Evolutionary conservation across 192 early-diverging fungal genomes (phyloP).

Genomic region (Geranomyces michiganensis): DNA sequence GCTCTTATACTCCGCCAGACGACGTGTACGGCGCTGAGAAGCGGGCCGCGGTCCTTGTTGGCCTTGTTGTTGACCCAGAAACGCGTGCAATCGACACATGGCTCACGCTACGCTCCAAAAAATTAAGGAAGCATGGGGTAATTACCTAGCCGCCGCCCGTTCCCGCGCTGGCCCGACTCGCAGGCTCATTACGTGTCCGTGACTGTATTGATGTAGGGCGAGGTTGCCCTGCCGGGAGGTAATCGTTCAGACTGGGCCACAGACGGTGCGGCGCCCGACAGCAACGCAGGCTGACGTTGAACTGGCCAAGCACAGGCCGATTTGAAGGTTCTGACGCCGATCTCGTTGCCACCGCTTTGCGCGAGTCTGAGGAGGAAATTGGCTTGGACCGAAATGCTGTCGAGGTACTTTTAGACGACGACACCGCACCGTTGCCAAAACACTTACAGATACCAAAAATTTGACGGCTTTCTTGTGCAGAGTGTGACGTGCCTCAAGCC

Average conservation of each 20-base stretch:
- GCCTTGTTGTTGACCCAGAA: conserved; percentile 23
- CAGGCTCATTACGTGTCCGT: no score
- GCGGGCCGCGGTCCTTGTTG: conserved; percentile 40
- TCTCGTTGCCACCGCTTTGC: conserved; percentile 33
- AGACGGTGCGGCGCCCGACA: neutral
- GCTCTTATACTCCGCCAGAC: conserved; percentile 14
- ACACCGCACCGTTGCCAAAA: no score
- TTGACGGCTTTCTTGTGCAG: no score
- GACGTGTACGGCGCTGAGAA: conserved; percentile 19
- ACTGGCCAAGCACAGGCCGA: conserved; percentile 32
- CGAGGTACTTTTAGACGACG: conserved; percentile 4
- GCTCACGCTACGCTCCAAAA: conserved; percentile 30
- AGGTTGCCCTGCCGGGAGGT: conserved; percentile 47
- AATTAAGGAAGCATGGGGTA: conserved; percentile 36
- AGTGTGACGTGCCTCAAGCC: conserved; percentile 27
- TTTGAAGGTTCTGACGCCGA: conserved; percentile 31
- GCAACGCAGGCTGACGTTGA: no score
- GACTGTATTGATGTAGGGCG: no score
- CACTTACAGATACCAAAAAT: no score
- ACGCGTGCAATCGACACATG: conserved; percentile 28
- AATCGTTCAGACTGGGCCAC: neutral
- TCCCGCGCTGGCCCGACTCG: no score
- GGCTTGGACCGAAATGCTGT: conserved; percentile 33
- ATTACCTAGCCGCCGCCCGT: no score
- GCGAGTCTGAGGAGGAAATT: conserved; percentile 47